Percentiles rank a stretch among this genome's conserved stretches.
Conservation (phyloP, 345 rosid genomes). For the Euclidium syriacum region DNA sequence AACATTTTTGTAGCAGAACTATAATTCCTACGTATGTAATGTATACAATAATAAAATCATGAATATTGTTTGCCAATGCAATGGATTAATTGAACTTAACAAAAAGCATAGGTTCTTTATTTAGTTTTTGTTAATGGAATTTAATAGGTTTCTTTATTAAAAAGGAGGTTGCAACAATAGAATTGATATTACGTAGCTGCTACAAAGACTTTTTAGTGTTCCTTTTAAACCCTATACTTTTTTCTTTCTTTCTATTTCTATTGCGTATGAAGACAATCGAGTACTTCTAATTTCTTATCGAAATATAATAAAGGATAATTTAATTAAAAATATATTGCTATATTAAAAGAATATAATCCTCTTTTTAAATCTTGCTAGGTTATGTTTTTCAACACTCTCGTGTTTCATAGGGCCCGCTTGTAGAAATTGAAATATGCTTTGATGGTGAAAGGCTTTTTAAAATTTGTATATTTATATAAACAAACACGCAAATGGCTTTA, state of each 20-base stretch:
- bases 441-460: conserved; percentile 16
- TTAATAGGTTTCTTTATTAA: background rate
- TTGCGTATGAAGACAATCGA: conserved; percentile 12
- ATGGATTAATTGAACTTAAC: too few species aligned
- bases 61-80: too few species aligned
- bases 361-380: background rate
- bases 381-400: conserved; percentile 26
- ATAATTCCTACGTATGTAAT: too few species aligned
- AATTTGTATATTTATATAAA: background rate
- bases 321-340: background rate
- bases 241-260: background rate
- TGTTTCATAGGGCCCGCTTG: conserved; percentile 18
- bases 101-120: background rate
- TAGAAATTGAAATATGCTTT: conserved; percentile 21
- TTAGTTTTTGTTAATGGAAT: too few species aligned
- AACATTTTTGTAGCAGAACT: too few species aligned
- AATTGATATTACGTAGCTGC: conserved; percentile 11
- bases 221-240: background rate
- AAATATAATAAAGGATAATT: background rate
- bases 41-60: too few species aligned
- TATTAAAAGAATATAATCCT: conserved; percentile 5
- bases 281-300: background rate
- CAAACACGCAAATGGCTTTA: conserved; percentile 17
- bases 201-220: conserved; percentile 22
- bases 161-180: background rate